Conservation (phyloP, 768 basidiomycete genomes). For the Calocybe gangraenosa region DNA sequence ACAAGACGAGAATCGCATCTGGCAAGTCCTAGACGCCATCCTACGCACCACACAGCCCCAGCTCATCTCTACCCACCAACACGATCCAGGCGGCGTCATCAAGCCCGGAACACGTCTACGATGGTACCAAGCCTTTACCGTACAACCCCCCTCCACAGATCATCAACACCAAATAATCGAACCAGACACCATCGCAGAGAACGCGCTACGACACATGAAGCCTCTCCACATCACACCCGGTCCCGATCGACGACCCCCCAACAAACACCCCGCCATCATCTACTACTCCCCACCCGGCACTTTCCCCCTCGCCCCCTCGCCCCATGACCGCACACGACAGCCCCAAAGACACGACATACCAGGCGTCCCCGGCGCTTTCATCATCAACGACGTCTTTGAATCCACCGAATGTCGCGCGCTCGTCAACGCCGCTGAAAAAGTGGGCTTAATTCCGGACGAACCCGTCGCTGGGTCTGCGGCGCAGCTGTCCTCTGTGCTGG, state of each 20-base stretch:
- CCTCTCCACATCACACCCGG: constrained; percentile 36
- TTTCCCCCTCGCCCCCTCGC: constrained; percentile 24
- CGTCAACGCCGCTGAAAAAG: constrained; percentile 38
- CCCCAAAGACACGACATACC: constrained; percentile 35
- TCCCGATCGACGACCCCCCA: constrained; percentile 47
- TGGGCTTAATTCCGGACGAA: constrained; percentile 49
- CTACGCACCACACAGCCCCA: constrained; percentile 40
- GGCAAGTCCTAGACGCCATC: constrained; percentile 45
- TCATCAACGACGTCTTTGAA: constrained; percentile 45
- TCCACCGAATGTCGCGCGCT: constrained; percentile 39
- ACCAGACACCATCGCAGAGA: constrained; percentile 13
- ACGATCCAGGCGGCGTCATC: constrained; percentile 18
- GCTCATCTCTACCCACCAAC: constrained; percentile 20
- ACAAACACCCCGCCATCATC: constrained; percentile 48
- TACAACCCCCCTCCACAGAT: constrained; percentile 16
- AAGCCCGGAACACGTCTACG: constrained; percentile 26
- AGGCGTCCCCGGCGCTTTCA: constrained; percentile 42
- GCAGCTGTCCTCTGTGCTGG: constrained; percentile 40
- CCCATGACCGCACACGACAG: constrained; percentile 19
- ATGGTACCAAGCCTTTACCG: constrained; percentile 31
- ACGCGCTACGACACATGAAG: constrained; percentile 18
- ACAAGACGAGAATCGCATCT: constrained; percentile 37
- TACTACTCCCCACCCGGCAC: constrained; percentile 35
- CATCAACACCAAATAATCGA: constrained; percentile 5
- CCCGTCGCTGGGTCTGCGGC: constrained; percentile 42